phyloP scores from a whole-genome alignment of 441 rosid species.

The Pelargonium myrrhifolium region DNA sequence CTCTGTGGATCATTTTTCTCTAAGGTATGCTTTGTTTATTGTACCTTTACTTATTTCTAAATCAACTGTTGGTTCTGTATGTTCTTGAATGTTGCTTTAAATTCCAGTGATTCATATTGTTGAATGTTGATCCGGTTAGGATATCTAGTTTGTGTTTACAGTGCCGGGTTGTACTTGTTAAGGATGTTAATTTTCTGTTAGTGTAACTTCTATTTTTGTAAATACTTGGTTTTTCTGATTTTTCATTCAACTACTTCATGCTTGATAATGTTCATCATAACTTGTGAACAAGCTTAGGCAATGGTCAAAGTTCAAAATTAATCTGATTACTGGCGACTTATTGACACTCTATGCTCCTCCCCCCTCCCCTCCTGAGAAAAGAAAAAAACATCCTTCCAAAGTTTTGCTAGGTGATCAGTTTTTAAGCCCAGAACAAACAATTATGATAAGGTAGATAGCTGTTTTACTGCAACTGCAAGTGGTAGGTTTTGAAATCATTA shows the following conservation, averaged over 20 bases:
- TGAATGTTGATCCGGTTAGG: neutral
- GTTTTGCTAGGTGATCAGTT: neutral
- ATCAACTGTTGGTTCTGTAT: neutral
- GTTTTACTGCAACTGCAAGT: neutral
- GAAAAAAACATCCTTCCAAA: neutral
- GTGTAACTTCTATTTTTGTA: neutral
- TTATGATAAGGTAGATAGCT: neutral
- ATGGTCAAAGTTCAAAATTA: no score
- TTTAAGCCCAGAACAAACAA: neutral
- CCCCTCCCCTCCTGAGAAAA: neutral
- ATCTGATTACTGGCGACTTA: neutral
- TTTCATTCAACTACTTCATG: no score
- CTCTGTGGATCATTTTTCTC: slow-evolving; percentile 93
- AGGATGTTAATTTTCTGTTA: neutral
- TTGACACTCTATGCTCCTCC: neutral
- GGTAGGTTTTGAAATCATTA: slow-evolving; percentile 6
- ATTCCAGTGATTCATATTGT: neutral
- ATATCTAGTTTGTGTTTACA: neutral
- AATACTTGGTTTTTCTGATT: no score
- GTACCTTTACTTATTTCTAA: neutral
- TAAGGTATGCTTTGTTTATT: slow-evolving; percentile 42
- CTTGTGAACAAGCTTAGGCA: neutral
- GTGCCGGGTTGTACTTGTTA: neutral
- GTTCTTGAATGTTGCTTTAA: neutral
- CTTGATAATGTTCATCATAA: no score